Evolutionary conservation across 345 rosid species (phyloP).

Genomic region (Eucalyptus pumila): DNA sequence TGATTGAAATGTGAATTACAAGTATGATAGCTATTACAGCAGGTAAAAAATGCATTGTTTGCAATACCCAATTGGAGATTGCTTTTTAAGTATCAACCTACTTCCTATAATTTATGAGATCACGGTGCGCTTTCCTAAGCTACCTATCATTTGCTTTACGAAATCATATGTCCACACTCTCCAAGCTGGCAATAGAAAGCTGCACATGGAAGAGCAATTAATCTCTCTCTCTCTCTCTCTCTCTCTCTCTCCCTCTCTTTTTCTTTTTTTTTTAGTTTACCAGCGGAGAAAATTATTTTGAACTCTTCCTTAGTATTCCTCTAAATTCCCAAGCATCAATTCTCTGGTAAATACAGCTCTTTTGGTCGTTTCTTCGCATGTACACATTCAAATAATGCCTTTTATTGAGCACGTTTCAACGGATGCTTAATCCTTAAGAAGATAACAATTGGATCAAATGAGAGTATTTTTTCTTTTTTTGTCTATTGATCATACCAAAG

Average conservation of each 20-base stretch:
- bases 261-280: neutral
- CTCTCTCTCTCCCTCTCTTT: rapidly evolving
- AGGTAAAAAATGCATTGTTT: neutral
- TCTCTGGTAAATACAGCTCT: neutral
- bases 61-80: neutral
- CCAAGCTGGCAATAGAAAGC: neutral
- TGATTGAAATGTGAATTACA: neutral
- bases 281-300: neutral
- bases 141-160: neutral
- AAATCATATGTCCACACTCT: neutral
- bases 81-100: neutral
- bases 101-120: neutral
- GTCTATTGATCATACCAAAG: neutral
- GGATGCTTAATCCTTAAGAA: neutral
- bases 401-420: neutral
- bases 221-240: neutral
- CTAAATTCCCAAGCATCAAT: neutral
- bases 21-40: neutral
- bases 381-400: neutral
- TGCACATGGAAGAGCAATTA: neutral
- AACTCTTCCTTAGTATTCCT: neutral
- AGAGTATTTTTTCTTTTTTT: neutral
- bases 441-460: neutral
- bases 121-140: neutral
- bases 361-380: neutral